Percentiles rank a stretch among this genome's conserved stretches.
phyloP scores from a whole-genome alignment of 2,329 filamentous ascomycete genomes.

The Domatiomyces catenatus region DNA sequence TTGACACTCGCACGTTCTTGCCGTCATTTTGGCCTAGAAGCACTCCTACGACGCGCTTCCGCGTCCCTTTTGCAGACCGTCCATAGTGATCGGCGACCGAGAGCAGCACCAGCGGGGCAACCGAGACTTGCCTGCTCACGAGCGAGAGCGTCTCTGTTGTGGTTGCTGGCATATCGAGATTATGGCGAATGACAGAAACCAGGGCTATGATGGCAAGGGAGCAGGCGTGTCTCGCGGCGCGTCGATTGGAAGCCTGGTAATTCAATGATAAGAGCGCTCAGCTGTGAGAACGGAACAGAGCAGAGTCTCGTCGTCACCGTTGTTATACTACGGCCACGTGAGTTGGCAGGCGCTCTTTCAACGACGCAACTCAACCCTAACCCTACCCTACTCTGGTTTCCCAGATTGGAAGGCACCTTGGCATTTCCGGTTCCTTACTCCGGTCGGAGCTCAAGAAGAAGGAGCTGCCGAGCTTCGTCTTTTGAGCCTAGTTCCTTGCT shows the following conservation, averaged over 20 bases:
- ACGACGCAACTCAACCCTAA: too few relatives aligned
- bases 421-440: neutral
- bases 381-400: too few relatives aligned
- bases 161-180: conserved; percentile 69
- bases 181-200: neutral
- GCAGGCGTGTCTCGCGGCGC: neutral
- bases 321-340: too few relatives aligned
- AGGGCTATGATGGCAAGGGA: neutral
- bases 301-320: too few relatives aligned
- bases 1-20: conserved; percentile 90
- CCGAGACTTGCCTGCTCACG: conserved; percentile 86
- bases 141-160: conserved; percentile 93
- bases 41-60: conserved; percentile 82
- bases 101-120: conserved; percentile 92
- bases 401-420: neutral
- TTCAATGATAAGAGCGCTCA: too few relatives aligned
- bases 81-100: conserved; percentile 98
- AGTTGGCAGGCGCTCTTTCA: too few relatives aligned
- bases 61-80: conserved; percentile 75
- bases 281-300: too few relatives aligned
- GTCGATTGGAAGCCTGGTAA: too few relatives aligned
- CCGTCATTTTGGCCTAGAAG: conserved; percentile 91
- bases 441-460: neutral
- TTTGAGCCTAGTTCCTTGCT: neutral
- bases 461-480: neutral